Percentiles rank a stretch among this genome's conserved stretches.
Evolutionary conservation across 192 early-diverging fungal species (phyloP).

Genomic region (Coemansia sp.): DNA sequence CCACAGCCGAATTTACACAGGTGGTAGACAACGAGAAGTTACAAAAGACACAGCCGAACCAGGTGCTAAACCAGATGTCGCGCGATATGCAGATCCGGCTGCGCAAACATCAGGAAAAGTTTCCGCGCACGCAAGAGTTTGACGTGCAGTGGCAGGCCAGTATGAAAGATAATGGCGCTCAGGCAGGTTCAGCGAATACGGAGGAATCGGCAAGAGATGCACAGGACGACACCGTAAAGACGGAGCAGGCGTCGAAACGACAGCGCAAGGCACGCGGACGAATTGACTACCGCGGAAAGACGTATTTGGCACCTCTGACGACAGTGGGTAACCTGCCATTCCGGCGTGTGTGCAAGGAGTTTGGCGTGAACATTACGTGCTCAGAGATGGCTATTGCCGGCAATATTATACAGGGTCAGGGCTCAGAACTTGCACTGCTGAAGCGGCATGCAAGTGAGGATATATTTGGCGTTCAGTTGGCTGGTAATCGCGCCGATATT

Average conservation of each 20-base stretch:
- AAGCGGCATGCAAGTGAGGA: constrained; percentile 84
- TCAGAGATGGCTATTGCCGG: constrained; percentile 88
- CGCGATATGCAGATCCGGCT: constrained; percentile 31
- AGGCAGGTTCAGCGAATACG: background rate
- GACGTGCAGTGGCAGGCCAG: constrained; percentile 26
- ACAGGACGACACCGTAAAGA: constrained; percentile 15
- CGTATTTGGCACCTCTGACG: constrained; percentile 93
- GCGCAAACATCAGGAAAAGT: constrained; percentile 41
- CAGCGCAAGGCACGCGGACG: constrained; percentile 9
- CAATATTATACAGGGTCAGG: constrained; percentile 68
- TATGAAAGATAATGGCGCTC: background rate
- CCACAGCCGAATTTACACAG: constrained; percentile 48
- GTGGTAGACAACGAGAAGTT: constrained; percentile 60
- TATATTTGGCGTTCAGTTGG: constrained; percentile 91
- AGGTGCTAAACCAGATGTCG: constrained; percentile 18
- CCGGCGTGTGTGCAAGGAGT: constrained; percentile 88
- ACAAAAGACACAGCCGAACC: background rate
- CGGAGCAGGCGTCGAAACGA: background rate
- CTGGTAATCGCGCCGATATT: constrained; percentile 61
- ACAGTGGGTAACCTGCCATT: constrained; percentile 98
- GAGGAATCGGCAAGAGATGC: constrained; percentile 13
- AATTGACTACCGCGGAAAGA: constrained; percentile 79
- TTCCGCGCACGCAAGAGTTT: constrained; percentile 45
- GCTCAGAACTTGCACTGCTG: constrained; percentile 78
- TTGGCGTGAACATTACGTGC: constrained; percentile 95